Evolutionary conservation across 768 basidiomycete species (phyloP), one percentile per base, ranked within the genome.

Genomic region (Rhizopogon vesiculosus): DNA sequence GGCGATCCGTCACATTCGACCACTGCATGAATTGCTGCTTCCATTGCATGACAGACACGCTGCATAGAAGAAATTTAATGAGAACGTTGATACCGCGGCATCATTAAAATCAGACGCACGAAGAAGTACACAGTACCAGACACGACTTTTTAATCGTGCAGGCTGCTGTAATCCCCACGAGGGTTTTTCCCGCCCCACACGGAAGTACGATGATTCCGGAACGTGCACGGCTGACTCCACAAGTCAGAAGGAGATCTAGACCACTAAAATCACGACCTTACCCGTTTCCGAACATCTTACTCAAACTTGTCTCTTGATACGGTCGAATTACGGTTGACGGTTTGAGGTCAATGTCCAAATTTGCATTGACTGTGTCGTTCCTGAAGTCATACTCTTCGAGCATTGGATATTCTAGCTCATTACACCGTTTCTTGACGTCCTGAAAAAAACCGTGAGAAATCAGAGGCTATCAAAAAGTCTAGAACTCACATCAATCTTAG

Each of bases 221-320:
- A 54, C 97, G 84, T 45, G 97, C 97, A 67, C 97, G 95, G 49
- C 95, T 95, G 56, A 9, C n/a, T 61, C 62, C 54, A 18, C 10
- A 57, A 56, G 60, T 7, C 57, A 59, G 45, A 16, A 28, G 5
- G 35, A 22, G 18, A 28, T 18, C 48, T 33, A 22, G 9, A 40
- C 7, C 13, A 4, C 13, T 31, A 41, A 25, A 28, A 49, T 28
- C 15, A 44, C 31, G 19, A 60, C 51, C 80, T 53, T 70, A 93
- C 91, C 94, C 97, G 69, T 99, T 98, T 52, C 97, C 96, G 71
- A 99, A 99, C 97, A 99, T 99, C 75, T 99, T 99, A 61, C 93
- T 94, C 42, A 99, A 76, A 67, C 91, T 94, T 52, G 97, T 99
- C 74, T 98, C 96, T 71, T 99, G 97, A 72, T 99, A 99, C 13